Evolutionary conservation across 2,329 filamentous ascomycete species (phyloP), one percentile per base, ranked within the genome.

Genomic region (Xylaria sp.): DNA sequence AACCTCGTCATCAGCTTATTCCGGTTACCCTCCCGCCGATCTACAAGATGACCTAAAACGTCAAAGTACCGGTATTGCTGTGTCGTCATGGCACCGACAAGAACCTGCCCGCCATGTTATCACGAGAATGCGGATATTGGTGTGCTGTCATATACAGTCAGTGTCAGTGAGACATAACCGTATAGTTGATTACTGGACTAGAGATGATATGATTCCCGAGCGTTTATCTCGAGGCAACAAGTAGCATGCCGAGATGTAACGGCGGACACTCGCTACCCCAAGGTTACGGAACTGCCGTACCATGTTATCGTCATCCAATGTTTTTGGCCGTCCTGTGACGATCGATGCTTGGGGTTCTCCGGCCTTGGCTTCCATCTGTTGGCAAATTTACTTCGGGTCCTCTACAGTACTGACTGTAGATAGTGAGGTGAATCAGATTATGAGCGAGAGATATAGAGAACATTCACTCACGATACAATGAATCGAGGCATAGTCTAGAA

Each of bases 301-400:
- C 25, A 17, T 5, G 36, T 27, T 11, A 13, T 25, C 38, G 33
- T 17, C 20, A 17, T 39, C 3, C 17, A 31, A 31, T 31, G 10
- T 45, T 44, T 39, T 17, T 9, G 25, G 6, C 5, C 13, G 15
- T 7, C 25, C 25, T 10, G 15, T 9, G 15, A n/a, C 39, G 22
- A 55, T 57, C 45, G 11, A 29, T 36, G 42, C 31, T 50, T 59
- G 56, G 42, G 56, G 56, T n/a, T 59, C 20, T 59, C 56, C 56
- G 44, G 44, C 11, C 42, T 59, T 49, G 44, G 39, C 29, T 58
- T 58, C 42, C 42, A 25, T 22, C 1, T 15, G 9, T 45, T 44
- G 54, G 7, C 31, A 15, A 39, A 17, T 31, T 60, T n/a, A 17
- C 22, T 31, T n/a, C n/a, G n/a, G n/a, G n/a, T n/a, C n/a, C n/a